A percentile compares a stretch with the other conserved stretches of the same genome.
These are phyloP conservation scores for Fraxinus ornus DNA, from an alignment of 305 asterid species.

Conservation along the genomic window DNA sequence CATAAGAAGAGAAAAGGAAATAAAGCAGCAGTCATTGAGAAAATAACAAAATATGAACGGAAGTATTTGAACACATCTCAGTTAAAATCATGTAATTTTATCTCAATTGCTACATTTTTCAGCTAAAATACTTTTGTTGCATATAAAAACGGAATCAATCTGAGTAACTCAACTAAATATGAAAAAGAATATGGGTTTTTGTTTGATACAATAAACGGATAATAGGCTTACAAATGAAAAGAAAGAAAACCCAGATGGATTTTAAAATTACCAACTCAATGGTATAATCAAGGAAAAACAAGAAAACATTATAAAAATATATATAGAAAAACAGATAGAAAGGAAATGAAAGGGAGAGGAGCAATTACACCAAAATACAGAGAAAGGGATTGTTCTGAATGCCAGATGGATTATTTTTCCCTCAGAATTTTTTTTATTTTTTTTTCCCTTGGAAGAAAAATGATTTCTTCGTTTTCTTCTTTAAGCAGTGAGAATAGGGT, in stretches of 20 bases:
- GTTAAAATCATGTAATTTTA: constrained; percentile 18
- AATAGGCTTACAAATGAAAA: constrained; percentile 8
- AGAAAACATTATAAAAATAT: neutral
- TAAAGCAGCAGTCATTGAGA: neutral
- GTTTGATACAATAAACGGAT: neutral
- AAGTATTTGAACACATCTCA: neutral
- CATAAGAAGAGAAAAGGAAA: constrained; percentile 3
- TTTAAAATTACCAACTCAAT: constrained; percentile 16
- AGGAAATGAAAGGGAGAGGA: constrained; percentile 17
- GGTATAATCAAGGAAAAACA: neutral
- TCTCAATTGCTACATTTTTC: neutral
- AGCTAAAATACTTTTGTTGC: constrained; percentile 1
- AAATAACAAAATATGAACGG: neutral
- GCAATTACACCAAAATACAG: neutral
- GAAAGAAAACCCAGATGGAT: constrained; percentile 29
- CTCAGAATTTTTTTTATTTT: neutral
- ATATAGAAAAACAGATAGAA: neutral
- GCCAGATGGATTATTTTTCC: neutral
- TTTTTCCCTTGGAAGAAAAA: neutral
- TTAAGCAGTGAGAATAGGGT: neutral
- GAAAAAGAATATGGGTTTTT: neutral
- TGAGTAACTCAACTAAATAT: neutral
- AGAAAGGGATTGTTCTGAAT: neutral
- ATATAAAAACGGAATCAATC: constrained; percentile 18
- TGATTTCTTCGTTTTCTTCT: neutral